Evolutionary conservation across 2,329 filamentous ascomycete species (phyloP).

Genomic region (Cadophora sp.): DNA sequence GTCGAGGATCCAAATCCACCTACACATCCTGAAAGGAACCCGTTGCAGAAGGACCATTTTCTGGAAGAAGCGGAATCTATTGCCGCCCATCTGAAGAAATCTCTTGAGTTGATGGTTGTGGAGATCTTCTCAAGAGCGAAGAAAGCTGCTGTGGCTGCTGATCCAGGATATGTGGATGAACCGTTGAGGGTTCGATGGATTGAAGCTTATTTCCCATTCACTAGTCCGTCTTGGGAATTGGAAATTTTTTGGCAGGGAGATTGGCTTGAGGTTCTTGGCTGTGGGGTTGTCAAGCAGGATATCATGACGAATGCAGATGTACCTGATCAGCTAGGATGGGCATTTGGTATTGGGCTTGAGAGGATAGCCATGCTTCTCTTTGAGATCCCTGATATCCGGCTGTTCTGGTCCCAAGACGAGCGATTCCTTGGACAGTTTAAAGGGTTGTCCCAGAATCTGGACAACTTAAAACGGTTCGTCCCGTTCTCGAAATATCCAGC

Average conservation of each 20-base stretch:
- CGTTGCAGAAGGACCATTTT: conserved; percentile 78
- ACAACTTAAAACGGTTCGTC: conserved; percentile 67
- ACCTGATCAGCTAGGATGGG: conserved; percentile 83
- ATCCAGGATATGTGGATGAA: conserved; percentile 63
- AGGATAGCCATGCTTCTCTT: conserved; percentile 98
- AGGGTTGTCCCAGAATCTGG: conserved; percentile 60
- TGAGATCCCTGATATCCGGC: conserved; percentile 91
- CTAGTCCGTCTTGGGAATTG: conserved; percentile 92
- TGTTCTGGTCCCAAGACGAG: conserved; percentile 90
- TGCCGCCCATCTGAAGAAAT: conserved; percentile 84
- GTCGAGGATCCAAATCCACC: conserved; percentile 87
- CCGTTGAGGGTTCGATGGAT: conserved; percentile 91
- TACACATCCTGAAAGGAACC: conserved; percentile 80
- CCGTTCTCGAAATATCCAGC: conserved; percentile 92
- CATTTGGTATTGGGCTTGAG: conserved; percentile 93
- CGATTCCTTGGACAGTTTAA: conserved; percentile 89
- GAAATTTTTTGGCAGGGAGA: conserved; percentile 94
- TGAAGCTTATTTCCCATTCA: conserved; percentile 97
- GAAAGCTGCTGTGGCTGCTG: conserved; percentile 59
- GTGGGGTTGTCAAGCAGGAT: conserved; percentile 84
- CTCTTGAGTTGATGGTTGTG: conserved; percentile 87
- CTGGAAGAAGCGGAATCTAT: conserved; percentile 82
- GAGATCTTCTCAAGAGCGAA: conserved; percentile 85
- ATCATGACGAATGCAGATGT: conserved; percentile 80
- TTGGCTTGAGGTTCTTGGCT: conserved; percentile 97